Percentiles rank a stretch among this genome's conserved stretches.
phyloP scores from a whole-genome alignment of 441 rosid genomes.

The Gossypium lobatum region DNA sequence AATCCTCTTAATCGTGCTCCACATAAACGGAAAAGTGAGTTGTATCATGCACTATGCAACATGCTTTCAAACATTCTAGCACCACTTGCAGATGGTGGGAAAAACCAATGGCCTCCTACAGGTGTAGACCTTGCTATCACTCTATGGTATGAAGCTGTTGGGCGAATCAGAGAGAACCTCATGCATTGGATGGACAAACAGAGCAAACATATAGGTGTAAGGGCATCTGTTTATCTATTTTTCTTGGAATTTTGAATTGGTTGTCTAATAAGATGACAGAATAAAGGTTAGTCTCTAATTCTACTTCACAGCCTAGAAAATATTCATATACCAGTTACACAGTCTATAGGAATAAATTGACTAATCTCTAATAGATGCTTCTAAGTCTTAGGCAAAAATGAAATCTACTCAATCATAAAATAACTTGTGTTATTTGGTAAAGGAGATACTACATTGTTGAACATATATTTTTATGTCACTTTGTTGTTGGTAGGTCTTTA shows the following conservation, averaged over 20 bases:
- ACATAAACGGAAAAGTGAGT: constrained; percentile 94
- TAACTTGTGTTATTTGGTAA: neutral
- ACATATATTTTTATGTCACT: neutral
- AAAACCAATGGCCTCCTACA: constrained; percentile 96
- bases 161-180: constrained; percentile 79
- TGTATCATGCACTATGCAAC: constrained; percentile 94
- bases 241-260: constrained; percentile 7
- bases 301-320: neutral
- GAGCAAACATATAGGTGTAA: constrained; percentile 93
- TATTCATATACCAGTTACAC: neutral
- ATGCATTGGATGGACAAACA: constrained; percentile 99
- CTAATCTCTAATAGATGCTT: neutral
- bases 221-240: constrained; percentile 26
- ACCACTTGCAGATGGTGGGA: constrained; percentile 93
- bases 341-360: neutral
- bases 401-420: neutral
- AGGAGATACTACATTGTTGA: neutral
- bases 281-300: neutral
- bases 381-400: neutral
- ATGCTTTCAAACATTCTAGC: constrained; percentile 98
- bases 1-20: constrained; percentile 92
- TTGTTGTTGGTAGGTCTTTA: neutral
- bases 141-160: constrained; percentile 97
- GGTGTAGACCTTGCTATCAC: constrained; percentile 92
- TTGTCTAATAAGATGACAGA: neutral